Evolutionary conservation across 129 eudicot genomes (phyloP), one percentile per base, ranked within the genome.

Genomic region (Rutidosis leptorrhynchoides): DNA sequence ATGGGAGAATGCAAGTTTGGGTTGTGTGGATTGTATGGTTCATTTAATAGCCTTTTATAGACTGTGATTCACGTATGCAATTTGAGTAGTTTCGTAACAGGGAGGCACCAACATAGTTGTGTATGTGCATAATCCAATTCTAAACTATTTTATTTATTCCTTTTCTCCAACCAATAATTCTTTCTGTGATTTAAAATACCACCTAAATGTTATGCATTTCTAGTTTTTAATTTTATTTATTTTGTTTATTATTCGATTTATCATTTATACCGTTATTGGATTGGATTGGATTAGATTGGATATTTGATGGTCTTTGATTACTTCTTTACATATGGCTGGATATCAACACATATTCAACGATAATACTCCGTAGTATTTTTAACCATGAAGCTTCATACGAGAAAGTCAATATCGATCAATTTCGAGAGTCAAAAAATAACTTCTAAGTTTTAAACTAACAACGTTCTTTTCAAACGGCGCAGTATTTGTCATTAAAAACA

Each of bases 21-120:
- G 72, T 60, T 32, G 75, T 71, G 78, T 68, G 74, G 57, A 16
- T 67, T 57, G 2, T 33, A 42, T 62, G 52, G 24, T 57, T 27
- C 48, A 9, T 22, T 16, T 49, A 64, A 68, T 9, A n/a, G 4
- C 62, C 70, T 74, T 80, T 64, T 80, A 80, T 79, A 79, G 83
- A 61, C 64, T 43, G 69, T 67, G 65, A 51, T n/a, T n/a, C n/a
- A n/a, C n/a, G n/a, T n/a, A n/a, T n/a, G n/a, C n/a, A n/a, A n/a
- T n/a, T n/a, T n/a, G n/a, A n/a, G n/a, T n/a, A 70, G 33, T 60
- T 45, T 28, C 5, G 57, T 43, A 53, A 22, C 1, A 45, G 53
- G 52, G 65, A 16, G 72, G 57, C 74, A 63, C 62, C 55, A 56
- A 56, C 62, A 56, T 6, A 56, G 8, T 24, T 1, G 62, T 56